Base-by-base conservation (phyloP, 2,329 filamentous ascomycete genomes). In the Mollisia scopiformis region DNA sequence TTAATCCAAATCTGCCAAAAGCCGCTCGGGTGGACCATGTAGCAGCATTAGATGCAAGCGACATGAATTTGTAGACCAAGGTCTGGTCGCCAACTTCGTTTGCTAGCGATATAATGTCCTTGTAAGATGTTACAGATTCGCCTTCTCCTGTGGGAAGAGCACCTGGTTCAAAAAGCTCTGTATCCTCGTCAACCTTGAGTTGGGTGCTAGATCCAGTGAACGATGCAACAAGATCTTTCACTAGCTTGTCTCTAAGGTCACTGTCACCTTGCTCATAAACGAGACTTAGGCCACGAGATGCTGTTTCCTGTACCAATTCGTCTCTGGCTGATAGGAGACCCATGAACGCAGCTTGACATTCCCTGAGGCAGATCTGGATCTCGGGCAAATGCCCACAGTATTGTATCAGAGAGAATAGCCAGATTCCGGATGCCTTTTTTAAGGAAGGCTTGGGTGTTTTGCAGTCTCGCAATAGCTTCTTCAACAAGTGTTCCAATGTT, bases 61-160 rank as follows among this genome's bases (percentile, higher is more conserved):
- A 94, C 95, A 99, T 99, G 78, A 99, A 98, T 63, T 93, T 92
- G 79, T 99, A 99, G 1, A 98, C 91, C n/a, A 99, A 81, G 68
- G 91, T 93, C 61, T 95, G 94, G 71, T 99, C 94, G 11, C 95
- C 95, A 33, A 97, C 93, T 77, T 99, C 95, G 46, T 94, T 92
- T n/a, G 95, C 95, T 51, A 99, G 81, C 68, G 84, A 95, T 75
- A 99, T 91, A 67, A 99, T 98, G 72, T 99, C 95, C 73, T 96
- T 97, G 79, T 99, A 99, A 0, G 94, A 98, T 0, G 92, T 97
- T 58, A 98, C 86, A 0, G 93, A 93, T 67, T 84, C 92, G 7
- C 93, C 93, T 66, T 97, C 92, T 3, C 93, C 92, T 0, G 93
- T 98, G 0, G 93, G 93, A 13, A 98, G 77, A 2, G 92, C 91